These are phyloP conservation scores for Candolleomyces aberdarensis DNA, from an alignment of 768 basidiomycete genomes.

Conservation along the genomic window DNA sequence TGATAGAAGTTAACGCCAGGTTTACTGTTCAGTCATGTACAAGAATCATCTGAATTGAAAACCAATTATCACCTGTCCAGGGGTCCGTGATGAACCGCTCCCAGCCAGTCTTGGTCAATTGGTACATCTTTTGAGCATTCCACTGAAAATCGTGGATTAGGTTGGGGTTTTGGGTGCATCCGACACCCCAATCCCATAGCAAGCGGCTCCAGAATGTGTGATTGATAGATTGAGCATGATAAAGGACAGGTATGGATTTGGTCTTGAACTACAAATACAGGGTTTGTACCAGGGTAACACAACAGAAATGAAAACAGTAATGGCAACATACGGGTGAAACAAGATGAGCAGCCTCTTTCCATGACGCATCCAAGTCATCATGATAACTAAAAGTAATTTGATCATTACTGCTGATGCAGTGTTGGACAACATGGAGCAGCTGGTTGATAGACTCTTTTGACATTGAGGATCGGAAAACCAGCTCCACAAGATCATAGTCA, in stretches of 20 bases:
- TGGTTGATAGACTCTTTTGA: neutral
- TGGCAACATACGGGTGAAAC: neutral
- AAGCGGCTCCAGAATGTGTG: neutral
- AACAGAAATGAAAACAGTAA: neutral
- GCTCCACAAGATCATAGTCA: neutral
- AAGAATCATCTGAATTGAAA: conserved; percentile 10
- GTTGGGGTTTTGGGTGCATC: neutral
- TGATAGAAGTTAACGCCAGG: neutral
- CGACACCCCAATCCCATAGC: neutral
- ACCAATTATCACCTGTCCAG: conserved; percentile 9
- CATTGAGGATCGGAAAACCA: neutral
- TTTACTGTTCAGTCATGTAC: neutral
- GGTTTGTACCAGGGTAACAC: neutral
- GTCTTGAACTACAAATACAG: neutral
- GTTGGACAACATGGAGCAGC: neutral
- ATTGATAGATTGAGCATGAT: neutral
- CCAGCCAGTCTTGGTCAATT: neutral
- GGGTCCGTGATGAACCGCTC: conserved; percentile 10
- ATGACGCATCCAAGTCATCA: neutral
- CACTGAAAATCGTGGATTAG: neutral
- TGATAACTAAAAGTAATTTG: neutral
- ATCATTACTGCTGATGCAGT: neutral
- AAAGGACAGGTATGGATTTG: neutral
- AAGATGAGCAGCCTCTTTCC: neutral
- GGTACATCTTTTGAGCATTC: neutral